Conservation (phyloP, 2,329 filamentous ascomycete genomes). For the Colletotrichum gloeosporioides region DNA sequence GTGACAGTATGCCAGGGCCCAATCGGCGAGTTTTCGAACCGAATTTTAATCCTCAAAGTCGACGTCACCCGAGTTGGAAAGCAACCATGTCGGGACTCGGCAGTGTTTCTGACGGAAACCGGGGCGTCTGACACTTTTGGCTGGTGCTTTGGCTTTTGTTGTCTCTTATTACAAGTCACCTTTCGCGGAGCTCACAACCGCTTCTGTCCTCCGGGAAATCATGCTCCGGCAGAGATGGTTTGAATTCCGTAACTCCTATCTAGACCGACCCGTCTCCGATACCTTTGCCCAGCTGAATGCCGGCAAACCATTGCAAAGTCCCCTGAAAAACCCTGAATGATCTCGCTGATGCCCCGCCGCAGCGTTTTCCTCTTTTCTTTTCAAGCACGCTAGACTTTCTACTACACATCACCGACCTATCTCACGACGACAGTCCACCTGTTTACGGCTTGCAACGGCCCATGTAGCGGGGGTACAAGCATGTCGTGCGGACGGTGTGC, state of each 20-base stretch:
- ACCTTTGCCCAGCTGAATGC: neutral
- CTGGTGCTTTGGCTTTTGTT: neutral
- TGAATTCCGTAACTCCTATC: constrained; percentile 21
- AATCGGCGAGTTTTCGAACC: neutral
- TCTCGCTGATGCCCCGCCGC: constrained; percentile 10
- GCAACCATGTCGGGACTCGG: neutral
- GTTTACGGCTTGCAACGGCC: constrained; percentile 77
- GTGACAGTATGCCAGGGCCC: neutral
- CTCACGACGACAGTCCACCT: neutral
- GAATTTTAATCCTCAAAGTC: neutral
- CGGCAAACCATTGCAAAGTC: constrained; percentile 17
- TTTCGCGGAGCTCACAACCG: neutral
- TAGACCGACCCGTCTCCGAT: constrained; percentile 11
- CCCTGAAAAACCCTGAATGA: neutral
- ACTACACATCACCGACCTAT: neutral
- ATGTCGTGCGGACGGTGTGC: constrained; percentile 69
- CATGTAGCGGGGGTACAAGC: constrained; percentile 82
- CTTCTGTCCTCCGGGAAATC: neutral
- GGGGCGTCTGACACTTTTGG: neutral
- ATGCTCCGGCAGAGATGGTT: neutral
- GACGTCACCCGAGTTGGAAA: neutral
- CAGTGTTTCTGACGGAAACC: neutral
- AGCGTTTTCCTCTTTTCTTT: neutral
- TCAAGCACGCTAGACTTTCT: neutral
- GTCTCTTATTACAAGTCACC: neutral